Conservation (phyloP, 148 eudicot genomes). For the Tetragonia tetragonoides region DNA sequence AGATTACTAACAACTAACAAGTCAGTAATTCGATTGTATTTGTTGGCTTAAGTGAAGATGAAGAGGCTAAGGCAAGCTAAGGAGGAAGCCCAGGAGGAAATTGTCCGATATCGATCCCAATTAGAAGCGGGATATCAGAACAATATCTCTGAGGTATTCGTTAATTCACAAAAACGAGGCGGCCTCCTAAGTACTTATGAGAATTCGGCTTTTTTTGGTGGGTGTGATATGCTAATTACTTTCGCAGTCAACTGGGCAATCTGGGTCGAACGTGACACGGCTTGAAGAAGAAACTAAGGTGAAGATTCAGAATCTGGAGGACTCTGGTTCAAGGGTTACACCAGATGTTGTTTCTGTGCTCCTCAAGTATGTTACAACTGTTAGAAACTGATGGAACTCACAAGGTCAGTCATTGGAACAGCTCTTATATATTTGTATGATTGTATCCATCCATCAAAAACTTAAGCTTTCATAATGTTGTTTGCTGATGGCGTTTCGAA, state of each 20-base stretch:
- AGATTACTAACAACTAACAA: too few species aligned
- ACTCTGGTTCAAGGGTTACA: slow-evolving; percentile 35
- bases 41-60: slow-evolving; percentile 33
- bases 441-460: too few species aligned
- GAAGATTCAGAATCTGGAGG: slow-evolving; percentile 46
- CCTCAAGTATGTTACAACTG: slow-evolving; percentile 31
- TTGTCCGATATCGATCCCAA: slow-evolving; percentile 39
- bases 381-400: slow-evolving; percentile 20
- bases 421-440: too few species aligned
- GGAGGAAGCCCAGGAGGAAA: slow-evolving; percentile 57
- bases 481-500: too few species aligned
- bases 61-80: slow-evolving; percentile 57
- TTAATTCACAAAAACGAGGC: too few species aligned
- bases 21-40: too few species aligned
- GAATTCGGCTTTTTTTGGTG: too few species aligned
- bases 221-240: background rate
- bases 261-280: slow-evolving; percentile 46
- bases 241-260: slow-evolving; percentile 47
- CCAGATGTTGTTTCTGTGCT: slow-evolving; percentile 44
- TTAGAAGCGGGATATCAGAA: slow-evolving; percentile 53
- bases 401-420: background rate
- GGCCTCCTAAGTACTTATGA: too few species aligned
- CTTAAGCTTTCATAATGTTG: too few species aligned
- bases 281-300: slow-evolving; percentile 57
- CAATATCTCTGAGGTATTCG: slow-evolving; percentile 47